Evolutionary conservation across 441 rosid genomes (phyloP).

Genomic region (Pelargonium myrrhifolium): DNA sequence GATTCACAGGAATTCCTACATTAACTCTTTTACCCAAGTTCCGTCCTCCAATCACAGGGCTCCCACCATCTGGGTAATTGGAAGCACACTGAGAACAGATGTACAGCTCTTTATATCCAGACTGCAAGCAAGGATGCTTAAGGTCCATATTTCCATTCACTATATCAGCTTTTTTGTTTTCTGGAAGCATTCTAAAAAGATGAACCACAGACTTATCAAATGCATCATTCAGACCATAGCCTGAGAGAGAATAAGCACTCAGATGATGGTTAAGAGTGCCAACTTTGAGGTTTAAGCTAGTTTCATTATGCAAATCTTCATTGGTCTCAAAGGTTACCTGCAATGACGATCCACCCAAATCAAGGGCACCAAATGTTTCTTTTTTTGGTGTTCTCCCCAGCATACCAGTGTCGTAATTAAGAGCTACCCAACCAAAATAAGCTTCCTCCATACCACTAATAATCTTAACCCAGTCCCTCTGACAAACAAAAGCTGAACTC

Average conservation of each 20-base stretch:
- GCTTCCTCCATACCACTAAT: slow-evolving; percentile 95
- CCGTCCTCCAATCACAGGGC: slow-evolving; percentile 38
- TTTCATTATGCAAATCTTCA: slow-evolving; percentile 40
- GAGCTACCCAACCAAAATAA: slow-evolving; percentile 91
- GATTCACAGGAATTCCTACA: slow-evolving; percentile 57
- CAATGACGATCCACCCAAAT: slow-evolving; percentile 92
- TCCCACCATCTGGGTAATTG: slow-evolving; percentile 33
- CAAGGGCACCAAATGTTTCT: slow-evolving; percentile 90
- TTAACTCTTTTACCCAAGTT: slow-evolving; percentile 40
- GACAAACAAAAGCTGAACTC: slow-evolving; percentile 63
- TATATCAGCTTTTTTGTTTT: slow-evolving; percentile 34
- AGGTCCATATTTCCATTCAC: slow-evolving; percentile 53
- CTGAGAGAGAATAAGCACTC: slow-evolving; percentile 90
- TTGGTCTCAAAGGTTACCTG: slow-evolving; percentile 93
- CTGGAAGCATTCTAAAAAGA: slow-evolving; percentile 45
- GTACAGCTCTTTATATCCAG: slow-evolving; percentile 73
- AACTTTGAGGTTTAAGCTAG: slow-evolving; percentile 66
- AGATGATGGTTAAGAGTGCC: slow-evolving; percentile 75
- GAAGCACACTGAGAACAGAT: slow-evolving; percentile 64
- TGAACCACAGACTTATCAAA: slow-evolving; percentile 81
- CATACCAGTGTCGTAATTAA: slow-evolving; percentile 62
- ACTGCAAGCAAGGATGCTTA: slow-evolving; percentile 85
- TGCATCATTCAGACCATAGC: slow-evolving; percentile 97
- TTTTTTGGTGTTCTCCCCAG: slow-evolving; percentile 63
- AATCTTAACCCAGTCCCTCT: slow-evolving; percentile 71